Evolutionary conservation across 495 filamentous ascomycete species (phyloP), one percentile per base, ranked within the genome.

Genomic region (Penicillium flavigenum): DNA sequence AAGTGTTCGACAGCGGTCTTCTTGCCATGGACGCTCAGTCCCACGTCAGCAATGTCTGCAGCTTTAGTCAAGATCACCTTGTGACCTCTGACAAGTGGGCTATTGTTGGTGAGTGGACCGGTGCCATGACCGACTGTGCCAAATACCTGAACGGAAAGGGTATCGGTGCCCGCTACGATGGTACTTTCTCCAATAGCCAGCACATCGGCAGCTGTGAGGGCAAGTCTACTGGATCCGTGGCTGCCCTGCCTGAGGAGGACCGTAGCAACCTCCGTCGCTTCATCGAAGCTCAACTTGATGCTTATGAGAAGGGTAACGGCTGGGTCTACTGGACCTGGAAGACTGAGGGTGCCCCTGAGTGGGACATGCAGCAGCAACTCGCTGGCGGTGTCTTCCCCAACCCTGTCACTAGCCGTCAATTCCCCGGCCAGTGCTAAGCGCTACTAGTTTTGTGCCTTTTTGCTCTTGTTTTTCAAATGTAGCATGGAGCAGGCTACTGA

Each of bases 321-420:
- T 92, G 89, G 89, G 73, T 92, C 55, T 91, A 88, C 73, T 92
- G 89, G 89, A 85, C 84, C 6, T 91, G 89, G 83, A 92, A 91
- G 75, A 90, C 85, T n/a, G 89, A 95, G 62, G 86, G 81, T 39
- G 83, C 90, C 27, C 92, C 92, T 0, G 90, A 92, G 72, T 96
- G 92, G 92, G 84, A 93, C 66, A 86, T 95, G 80, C 76, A 85
- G 75, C 80, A 81, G 72, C 78, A 86, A 51, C 64, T 87, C 19
- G 76, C 69, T 5, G 78, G 69, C 29, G 85, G 83, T 0, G 52
- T 89, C 41, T 88, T 89, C 71, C 85, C 87, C 20, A 76, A 83
- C 59, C 84, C 86, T n/a, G 63, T 83, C 49, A 75, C 69, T 14
- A 64, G 69, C 52, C 69, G 83, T 53, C 64, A 78, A 49, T 80